A percentile compares a stretch with the other conserved stretches of the same genome.
Conservation (phyloP, 805 yeast genomes). For the Wickerhamiella brachini region DNA sequence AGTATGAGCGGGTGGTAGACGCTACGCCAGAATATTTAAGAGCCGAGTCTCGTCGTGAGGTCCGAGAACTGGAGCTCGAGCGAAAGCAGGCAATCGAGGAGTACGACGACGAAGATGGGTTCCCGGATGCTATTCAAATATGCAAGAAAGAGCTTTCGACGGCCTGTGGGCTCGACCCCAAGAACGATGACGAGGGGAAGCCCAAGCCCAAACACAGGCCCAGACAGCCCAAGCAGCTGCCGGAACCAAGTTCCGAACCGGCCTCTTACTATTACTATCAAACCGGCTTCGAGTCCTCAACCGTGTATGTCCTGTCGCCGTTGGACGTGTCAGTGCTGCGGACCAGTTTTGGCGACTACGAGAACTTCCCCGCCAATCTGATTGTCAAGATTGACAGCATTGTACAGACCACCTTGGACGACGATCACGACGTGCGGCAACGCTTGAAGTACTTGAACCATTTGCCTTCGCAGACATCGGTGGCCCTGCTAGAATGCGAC, state of each 20-base stretch:
- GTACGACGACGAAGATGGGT: slow-evolving; percentile 15
- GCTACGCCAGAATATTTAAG: slow-evolving; percentile 45
- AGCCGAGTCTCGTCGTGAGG: slow-evolving; percentile 46
- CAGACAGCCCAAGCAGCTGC: not conserved
- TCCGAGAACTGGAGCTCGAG: slow-evolving; percentile 36
- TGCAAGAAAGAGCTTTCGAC: slow-evolving; percentile 33
- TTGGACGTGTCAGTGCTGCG: slow-evolving; percentile 66
- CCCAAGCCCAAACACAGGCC: not conserved
- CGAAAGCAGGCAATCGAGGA: slow-evolving; percentile 35
- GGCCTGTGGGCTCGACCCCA: slow-evolving; percentile 42
- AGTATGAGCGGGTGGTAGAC: slow-evolving; percentile 54
- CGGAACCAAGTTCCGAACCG: slow-evolving; percentile 3
- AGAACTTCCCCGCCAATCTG: slow-evolving; percentile 54
- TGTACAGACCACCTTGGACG: slow-evolving; percentile 48
- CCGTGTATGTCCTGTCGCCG: slow-evolving; percentile 56
- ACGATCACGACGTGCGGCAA: slow-evolving; percentile 33
- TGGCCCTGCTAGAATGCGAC: slow-evolving; percentile 74
- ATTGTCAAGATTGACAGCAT: slow-evolving; percentile 56
- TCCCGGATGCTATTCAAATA: slow-evolving; percentile 9
- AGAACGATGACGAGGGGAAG: slow-evolving; percentile 45
- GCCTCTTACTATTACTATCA: slow-evolving; percentile 54
- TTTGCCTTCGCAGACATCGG: slow-evolving; percentile 70
- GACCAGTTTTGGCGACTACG: slow-evolving; percentile 45
- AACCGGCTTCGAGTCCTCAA: slow-evolving; percentile 54
- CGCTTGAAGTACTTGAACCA: slow-evolving; percentile 66